Evolutionary conservation across 352 stramenopile species (phyloP).

Genomic region (Globisporangium yorkense): DNA sequence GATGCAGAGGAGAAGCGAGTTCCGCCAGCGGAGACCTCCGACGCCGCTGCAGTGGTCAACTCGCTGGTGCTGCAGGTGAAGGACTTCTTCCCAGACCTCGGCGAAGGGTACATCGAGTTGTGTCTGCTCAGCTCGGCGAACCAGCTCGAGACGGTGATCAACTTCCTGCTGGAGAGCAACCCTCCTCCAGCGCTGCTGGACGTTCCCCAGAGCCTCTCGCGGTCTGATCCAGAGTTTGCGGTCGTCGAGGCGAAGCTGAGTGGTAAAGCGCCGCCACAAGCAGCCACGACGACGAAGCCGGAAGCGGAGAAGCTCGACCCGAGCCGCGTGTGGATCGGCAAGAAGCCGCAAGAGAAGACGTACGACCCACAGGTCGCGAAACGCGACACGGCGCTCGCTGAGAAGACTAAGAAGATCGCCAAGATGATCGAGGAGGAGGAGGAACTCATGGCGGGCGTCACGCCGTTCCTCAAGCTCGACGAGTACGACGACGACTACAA

Average conservation of each 20-base stretch:
- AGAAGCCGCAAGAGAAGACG: conserved; percentile 47
- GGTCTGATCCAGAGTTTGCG: conserved; percentile 23
- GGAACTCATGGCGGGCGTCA: conserved; percentile 19
- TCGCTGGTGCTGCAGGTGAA: conserved; percentile 47
- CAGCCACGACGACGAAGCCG: conserved; percentile 4
- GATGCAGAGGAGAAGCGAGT: conserved; percentile 4
- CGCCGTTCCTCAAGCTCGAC: conserved; percentile 25
- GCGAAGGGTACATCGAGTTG: conserved; percentile 56
- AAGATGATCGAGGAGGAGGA: conserved; percentile 48
- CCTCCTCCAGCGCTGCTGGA: conserved; percentile 27
- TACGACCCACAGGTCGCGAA: conserved; percentile 56
- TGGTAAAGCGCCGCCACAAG: conserved; percentile 7
- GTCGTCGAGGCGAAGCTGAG: conserved; percentile 23
- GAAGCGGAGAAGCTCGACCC: conserved; percentile 40
- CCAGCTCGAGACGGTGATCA: conserved; percentile 49
- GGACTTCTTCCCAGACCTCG: conserved; percentile 55
- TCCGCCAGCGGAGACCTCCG: background rate
- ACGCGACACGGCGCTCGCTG: conserved; percentile 32
- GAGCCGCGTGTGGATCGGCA: conserved; percentile 52
- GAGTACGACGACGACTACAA: conserved; percentile 86
- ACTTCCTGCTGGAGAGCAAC: conserved; percentile 52
- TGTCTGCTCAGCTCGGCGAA: conserved; percentile 39
- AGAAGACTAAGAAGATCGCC: conserved; percentile 53
- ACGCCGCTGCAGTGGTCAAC: conserved; percentile 10
- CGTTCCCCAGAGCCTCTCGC: conserved; percentile 23